Conservation (phyloP, 331 rosid species). For the Prunus yedoensis region DNA sequence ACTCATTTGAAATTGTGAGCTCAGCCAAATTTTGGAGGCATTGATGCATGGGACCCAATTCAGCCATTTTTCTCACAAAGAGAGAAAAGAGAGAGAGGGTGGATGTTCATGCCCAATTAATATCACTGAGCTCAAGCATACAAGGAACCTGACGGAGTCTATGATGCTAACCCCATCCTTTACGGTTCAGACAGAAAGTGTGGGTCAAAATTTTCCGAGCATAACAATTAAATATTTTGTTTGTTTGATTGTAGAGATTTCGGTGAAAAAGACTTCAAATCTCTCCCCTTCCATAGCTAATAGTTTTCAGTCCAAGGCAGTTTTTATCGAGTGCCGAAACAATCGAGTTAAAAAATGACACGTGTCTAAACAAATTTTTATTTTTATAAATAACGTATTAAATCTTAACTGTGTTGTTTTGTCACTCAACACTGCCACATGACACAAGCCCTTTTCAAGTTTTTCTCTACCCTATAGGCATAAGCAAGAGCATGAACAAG, state of each 20-base stretch:
- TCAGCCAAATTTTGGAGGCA: constrained; percentile 56
- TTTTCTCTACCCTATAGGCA: no score
- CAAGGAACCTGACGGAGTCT: constrained; percentile 72
- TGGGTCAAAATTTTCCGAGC: constrained; percentile 59
- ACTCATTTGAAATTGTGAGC: constrained; percentile 64
- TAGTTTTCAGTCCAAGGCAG: no score
- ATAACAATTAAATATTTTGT: constrained; percentile 34
- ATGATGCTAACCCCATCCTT: constrained; percentile 51
- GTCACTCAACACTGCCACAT: no score
- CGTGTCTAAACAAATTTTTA: no score
- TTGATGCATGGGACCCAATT: constrained; percentile 53
- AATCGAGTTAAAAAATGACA: no score
- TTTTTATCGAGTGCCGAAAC: no score
- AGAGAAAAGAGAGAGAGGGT: neutral
- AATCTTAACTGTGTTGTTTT: no score
- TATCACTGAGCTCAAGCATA: constrained; percentile 34
- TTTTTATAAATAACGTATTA: no score
- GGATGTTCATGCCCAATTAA: constrained; percentile 23
- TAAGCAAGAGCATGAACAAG: neutral
- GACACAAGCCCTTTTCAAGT: no score
- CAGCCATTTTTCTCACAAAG: constrained; percentile 20
- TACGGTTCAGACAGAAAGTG: constrained; percentile 44
- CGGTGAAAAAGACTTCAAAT: constrained; percentile 66
- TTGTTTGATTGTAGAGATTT: constrained; percentile 59
- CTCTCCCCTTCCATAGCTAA: neutral